Conservation (phyloP, 1,284 basidiomycete species). For the Naganishia liquefaciens region DNA sequence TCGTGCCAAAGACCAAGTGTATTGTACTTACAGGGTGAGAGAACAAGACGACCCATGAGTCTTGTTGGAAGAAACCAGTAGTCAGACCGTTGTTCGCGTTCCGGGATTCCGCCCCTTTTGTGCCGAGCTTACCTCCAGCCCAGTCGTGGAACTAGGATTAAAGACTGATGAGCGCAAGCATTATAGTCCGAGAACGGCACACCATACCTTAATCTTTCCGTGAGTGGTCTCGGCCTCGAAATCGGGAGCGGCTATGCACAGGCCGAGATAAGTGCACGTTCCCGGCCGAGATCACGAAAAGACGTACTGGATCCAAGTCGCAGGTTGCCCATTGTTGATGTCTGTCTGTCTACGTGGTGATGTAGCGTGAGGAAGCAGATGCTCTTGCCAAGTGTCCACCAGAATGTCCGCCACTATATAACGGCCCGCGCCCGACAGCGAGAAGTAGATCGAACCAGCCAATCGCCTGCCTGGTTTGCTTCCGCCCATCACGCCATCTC, state of each 20-base stretch:
- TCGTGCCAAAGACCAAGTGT: background rate
- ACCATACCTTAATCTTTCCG: slow-evolving; percentile 44
- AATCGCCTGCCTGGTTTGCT: background rate
- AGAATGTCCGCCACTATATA: slow-evolving; percentile 4
- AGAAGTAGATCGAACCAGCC: slow-evolving; percentile 6
- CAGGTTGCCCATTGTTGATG: slow-evolving; percentile 35
- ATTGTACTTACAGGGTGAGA: slow-evolving; percentile 71
- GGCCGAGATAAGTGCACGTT: background rate
- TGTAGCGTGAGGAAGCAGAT: background rate
- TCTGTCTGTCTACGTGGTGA: background rate
- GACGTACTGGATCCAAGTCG: slow-evolving; percentile 55
- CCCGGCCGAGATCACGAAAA: background rate
- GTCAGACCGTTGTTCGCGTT: too few species aligned
- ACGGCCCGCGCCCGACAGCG: background rate
- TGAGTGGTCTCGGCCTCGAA: slow-evolving; percentile 78
- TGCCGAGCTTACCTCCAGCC: slow-evolving; percentile 27
- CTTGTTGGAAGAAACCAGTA: slow-evolving; percentile 68
- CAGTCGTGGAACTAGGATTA: slow-evolving; percentile 33
- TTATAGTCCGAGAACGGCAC: background rate
- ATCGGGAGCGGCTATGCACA: slow-evolving; percentile 64
- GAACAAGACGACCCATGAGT: slow-evolving; percentile 89
- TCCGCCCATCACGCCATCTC: slow-evolving; percentile 18
- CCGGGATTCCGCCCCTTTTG: slow-evolving; percentile 4
- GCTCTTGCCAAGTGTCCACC: background rate
- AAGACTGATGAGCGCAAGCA: background rate